phyloP scores from a whole-genome alignment of 129 eudicot species.

The Lactuca sativa region DNA sequence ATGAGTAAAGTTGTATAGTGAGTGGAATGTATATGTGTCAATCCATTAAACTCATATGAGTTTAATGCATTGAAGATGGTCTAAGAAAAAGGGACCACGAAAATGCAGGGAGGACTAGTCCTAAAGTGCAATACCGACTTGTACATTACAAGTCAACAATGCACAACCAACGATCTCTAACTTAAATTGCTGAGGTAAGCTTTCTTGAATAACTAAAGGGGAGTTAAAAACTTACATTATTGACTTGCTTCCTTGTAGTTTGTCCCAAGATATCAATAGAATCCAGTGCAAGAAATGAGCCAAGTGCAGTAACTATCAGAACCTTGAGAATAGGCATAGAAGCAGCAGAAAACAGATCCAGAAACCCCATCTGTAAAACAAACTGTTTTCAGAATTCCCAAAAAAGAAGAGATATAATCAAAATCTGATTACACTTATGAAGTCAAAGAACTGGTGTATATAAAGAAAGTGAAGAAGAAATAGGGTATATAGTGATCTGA shows the following conservation, averaged over 20 bases:
- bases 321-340: constrained; percentile 62
- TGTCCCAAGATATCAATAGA: constrained; percentile 44
- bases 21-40: too few species aligned
- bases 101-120: too few species aligned
- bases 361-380: constrained; percentile 32
- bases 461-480: constrained; percentile 3
- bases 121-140: neutral
- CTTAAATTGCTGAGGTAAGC: neutral
- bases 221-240: constrained; percentile 40
- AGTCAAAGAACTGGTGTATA: neutral
- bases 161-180: neutral
- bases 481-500: neutral
- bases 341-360: constrained; percentile 58
- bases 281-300: constrained; percentile 57
- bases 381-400: neutral
- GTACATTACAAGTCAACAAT: neutral
- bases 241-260: constrained; percentile 51
- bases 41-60: too few species aligned
- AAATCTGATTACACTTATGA: neutral
- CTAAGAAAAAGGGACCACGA: too few species aligned
- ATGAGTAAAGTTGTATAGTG: too few species aligned
- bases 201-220: constrained; percentile 14
- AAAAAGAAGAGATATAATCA: neutral
- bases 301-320: constrained; percentile 44
- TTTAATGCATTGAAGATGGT: too few species aligned